phyloP scores from a whole-genome alignment of 1,284 basidiomycete genomes.

The Ganoderma multipileum region DNA sequence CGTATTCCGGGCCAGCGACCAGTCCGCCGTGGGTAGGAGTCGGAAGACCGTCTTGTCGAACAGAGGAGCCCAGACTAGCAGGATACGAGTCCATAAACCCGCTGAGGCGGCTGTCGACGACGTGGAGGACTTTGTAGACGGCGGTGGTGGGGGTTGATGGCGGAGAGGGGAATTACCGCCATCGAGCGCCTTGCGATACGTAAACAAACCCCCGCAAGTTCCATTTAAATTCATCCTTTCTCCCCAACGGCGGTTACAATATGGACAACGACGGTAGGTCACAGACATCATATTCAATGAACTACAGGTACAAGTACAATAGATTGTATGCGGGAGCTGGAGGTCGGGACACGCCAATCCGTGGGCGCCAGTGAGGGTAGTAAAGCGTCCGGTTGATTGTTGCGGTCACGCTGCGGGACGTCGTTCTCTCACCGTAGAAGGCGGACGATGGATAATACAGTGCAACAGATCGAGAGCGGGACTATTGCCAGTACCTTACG shows the following conservation, averaged over 20 bases:
- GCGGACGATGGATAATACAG: background rate
- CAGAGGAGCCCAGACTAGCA: constrained; percentile 40
- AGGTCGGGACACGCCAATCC: constrained; percentile 1
- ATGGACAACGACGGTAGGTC: background rate
- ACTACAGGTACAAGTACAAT: background rate
- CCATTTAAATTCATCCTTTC: background rate
- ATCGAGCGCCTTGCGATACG: constrained; percentile 10
- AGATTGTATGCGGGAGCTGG: background rate
- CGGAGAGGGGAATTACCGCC: constrained; percentile 15
- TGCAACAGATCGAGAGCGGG: no score
- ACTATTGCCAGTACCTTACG: background rate
- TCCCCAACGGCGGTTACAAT: background rate
- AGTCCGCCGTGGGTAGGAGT: constrained; percentile 68
- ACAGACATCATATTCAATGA: background rate
- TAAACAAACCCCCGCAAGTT: background rate
- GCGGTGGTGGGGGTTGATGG: constrained; percentile 31
- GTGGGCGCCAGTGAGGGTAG: constrained; percentile 11
- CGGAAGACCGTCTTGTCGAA: constrained; percentile 50
- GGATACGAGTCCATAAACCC: constrained; percentile 46
- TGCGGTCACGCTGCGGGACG: background rate
- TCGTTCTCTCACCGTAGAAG: background rate
- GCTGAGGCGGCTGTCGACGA: constrained; percentile 21
- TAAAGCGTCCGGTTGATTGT: background rate
- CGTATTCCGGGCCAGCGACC: constrained; percentile 63
- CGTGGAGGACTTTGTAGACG: constrained; percentile 15